phyloP scores from a whole-genome alignment of 495 filamentous ascomycete species.

The Penicillium tannophilum region DNA sequence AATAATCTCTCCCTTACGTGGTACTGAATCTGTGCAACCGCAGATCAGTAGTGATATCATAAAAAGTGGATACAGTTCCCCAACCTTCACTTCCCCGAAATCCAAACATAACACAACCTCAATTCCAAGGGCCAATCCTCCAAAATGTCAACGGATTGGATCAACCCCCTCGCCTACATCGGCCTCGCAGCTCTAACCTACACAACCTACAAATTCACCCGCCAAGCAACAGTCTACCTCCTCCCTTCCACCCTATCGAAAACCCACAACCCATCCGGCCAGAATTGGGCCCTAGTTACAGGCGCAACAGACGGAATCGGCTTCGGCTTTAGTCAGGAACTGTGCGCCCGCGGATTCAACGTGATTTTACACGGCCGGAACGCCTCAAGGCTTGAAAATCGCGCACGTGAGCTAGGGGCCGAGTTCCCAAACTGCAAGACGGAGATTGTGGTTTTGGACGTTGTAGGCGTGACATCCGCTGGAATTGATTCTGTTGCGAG shows the following conservation, averaged over 20 bases:
- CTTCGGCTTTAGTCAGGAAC: conserved; percentile 48
- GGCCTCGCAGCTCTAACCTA: conserved; percentile 23
- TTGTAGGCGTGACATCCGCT: conserved; percentile 12
- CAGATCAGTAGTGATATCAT: conserved; percentile 6
- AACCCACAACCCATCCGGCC: conserved; percentile 21
- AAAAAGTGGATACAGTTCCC: background rate
- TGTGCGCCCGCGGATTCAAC: conserved; percentile 58
- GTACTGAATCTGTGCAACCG: background rate
- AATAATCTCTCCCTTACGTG: background rate
- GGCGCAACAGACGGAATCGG: conserved; percentile 64
- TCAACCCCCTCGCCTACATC: conserved; percentile 16
- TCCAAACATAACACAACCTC: background rate
- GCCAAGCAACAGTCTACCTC: conserved; percentile 26
- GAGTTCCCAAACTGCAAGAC: conserved; percentile 34
- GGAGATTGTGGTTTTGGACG: conserved; percentile 37
- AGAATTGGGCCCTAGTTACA: conserved; percentile 60
- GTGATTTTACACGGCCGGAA: conserved; percentile 60
- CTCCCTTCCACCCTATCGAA: conserved; percentile 17
- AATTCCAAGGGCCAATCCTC: background rate
- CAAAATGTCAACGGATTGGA: conserved; percentile 4
- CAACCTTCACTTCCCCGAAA: background rate
- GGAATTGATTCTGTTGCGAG: conserved; percentile 25
- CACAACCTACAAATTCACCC: conserved; percentile 15
- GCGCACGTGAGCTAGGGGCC: conserved; percentile 27
- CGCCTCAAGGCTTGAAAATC: conserved; percentile 40